Evolutionary conservation across 495 filamentous ascomycete genomes (phyloP).

Genomic region (Neurospora terricola): DNA sequence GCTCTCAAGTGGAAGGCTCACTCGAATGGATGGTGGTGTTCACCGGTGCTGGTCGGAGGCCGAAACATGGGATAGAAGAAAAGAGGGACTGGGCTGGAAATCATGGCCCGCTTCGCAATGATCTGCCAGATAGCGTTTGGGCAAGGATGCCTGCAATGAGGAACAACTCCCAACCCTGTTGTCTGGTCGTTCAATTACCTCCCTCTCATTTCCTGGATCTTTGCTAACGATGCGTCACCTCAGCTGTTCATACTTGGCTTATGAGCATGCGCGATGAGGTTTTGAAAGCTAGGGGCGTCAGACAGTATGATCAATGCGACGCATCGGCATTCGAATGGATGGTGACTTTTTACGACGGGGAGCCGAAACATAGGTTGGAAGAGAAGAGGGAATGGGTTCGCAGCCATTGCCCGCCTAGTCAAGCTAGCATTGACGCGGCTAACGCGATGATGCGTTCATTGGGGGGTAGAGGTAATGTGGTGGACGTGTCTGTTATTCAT

Average conservation of each 20-base stretch:
- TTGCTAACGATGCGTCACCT: background rate
- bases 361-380: background rate
- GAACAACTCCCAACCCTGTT: too few species aligned
- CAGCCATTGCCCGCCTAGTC: background rate
- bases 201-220: background rate
- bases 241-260: slow-evolving; percentile 10
- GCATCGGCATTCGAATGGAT: slow-evolving; percentile 3
- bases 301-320: slow-evolving; percentile 2
- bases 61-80: too few species aligned
- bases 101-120: too few species aligned
- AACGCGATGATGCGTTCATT: background rate
- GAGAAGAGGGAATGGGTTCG: slow-evolving; percentile 3
- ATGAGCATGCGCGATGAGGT: slow-evolving; percentile 5
- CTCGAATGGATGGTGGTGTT: too few species aligned
- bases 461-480: background rate
- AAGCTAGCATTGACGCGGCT: background rate
- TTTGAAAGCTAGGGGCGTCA: slow-evolving; percentile 1
- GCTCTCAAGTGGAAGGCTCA: too few species aligned
- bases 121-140: too few species aligned
- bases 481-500: background rate
- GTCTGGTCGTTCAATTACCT: background rate
- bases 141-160: too few species aligned
- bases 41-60: too few species aligned
- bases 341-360: background rate
- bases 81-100: too few species aligned